Conservation (phyloP, 768 basidiomycete genomes). For the Hydnomerulius pinastri region DNA sequence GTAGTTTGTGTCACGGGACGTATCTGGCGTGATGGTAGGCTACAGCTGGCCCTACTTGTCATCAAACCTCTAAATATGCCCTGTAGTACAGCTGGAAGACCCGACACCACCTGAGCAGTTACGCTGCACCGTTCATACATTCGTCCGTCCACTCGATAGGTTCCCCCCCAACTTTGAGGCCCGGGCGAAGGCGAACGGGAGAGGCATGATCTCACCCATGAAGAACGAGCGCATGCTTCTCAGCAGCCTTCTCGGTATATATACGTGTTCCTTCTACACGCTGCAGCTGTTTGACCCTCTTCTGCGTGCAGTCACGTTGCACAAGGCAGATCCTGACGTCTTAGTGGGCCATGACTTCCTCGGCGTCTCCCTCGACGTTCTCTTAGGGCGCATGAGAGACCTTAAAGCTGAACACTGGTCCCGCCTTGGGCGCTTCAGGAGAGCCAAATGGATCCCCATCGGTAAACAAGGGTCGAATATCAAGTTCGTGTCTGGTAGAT, state of each 20-base stretch:
- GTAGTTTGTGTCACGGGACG: constrained; percentile 83
- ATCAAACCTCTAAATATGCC: neutral
- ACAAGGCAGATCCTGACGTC: constrained; percentile 91
- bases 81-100: constrained; percentile 83
- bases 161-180: constrained; percentile 86
- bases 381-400: constrained; percentile 89
- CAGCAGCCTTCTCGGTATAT: constrained; percentile 71
- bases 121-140: constrained; percentile 81
- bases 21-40: constrained; percentile 74
- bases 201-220: constrained; percentile 70
- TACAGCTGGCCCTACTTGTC: neutral
- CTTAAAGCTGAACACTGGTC: constrained; percentile 94
- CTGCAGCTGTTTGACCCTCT: neutral
- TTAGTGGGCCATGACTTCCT: constrained; percentile 95
- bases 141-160: constrained; percentile 84
- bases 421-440: constrained; percentile 85
- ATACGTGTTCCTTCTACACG: constrained; percentile 9
- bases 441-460: constrained; percentile 79
- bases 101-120: constrained; percentile 87
- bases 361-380: constrained; percentile 85
- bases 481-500: constrained; percentile 77
- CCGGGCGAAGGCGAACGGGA: constrained; percentile 60
- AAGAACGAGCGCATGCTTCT: constrained; percentile 86
- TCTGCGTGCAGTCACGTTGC: constrained; percentile 56
- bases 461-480: constrained; percentile 84